A percentile compares a stretch with the other conserved stretches of the same genome.
Evolutionary conservation across 31 red algal genomes (phyloP).

Genomic region (Odonthalia washingtoniensis): DNA sequence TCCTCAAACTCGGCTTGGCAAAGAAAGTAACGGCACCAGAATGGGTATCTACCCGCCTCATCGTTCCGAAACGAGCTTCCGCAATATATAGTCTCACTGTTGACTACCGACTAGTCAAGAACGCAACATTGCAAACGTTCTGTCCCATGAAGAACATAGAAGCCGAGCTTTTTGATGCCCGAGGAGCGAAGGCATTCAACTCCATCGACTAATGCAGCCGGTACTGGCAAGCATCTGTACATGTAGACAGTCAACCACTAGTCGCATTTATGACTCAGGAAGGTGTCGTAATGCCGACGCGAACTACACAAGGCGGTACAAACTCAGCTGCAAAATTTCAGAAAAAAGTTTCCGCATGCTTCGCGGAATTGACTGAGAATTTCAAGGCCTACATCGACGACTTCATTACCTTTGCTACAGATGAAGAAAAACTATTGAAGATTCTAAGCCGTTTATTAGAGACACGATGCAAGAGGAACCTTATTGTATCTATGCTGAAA

Average conservation of each 20-base stretch:
- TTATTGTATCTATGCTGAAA: constrained; percentile 35
- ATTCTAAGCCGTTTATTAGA: constrained; percentile 33
- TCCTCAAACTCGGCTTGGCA: no score
- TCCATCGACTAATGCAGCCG: constrained; percentile 50
- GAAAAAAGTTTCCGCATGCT: constrained; percentile 28
- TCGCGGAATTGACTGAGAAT: constrained; percentile 12
- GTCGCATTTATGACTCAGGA: constrained; percentile 44
- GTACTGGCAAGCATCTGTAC: constrained; percentile 46
- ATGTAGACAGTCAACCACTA: constrained; percentile 30
- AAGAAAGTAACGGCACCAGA: no score
- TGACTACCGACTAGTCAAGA: no score
- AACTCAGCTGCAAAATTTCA: constrained; percentile 35
- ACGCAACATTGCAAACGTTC: constrained; percentile 52
- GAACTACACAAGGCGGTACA: no score
- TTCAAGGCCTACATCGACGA: constrained; percentile 58
- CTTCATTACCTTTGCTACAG: background rate
- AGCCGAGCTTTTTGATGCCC: constrained; percentile 22
- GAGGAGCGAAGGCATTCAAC: no score
- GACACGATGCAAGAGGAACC: background rate
- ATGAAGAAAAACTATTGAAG: background rate
- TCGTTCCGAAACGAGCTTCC: constrained; percentile 24
- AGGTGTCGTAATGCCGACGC: constrained; percentile 42
- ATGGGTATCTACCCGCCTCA: no score
- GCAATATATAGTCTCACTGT: constrained; percentile 29
- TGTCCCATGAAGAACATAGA: constrained; percentile 53